Base-by-base conservation (phyloP, 1,139 yeast genomes). In the Hyphopichia burtonii region DNA sequence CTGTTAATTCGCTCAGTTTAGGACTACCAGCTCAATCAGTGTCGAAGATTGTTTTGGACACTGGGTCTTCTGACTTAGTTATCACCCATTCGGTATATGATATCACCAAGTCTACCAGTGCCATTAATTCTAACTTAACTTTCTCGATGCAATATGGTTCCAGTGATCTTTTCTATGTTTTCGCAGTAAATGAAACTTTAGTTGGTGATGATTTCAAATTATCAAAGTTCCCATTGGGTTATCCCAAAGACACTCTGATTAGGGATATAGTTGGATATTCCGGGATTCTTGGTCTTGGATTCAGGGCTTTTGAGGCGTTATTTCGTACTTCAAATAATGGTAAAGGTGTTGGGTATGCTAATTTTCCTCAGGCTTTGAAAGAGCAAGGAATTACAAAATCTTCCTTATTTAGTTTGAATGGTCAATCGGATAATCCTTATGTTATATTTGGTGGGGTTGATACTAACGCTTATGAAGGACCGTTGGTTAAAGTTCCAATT, bases 401-500 rank as follows among this genome's bases (percentile, higher is more conserved):
- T 15, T 41, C 39, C 4, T 37, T 58, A 34, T 59, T 41, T 42
- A 45, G 54, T 30, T 39, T 59, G 11, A 40, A 53, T 34, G 61
- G 61, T 6, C 37, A 38, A 14, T 19, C 40, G 1, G 32, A 31
- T 3, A 16, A 40, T 6, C 44, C 50, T 2, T 40, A 47, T 7
- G 43, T 58, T 16, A 40, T 55, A 0, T 59, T 60, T 47, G 65
- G 64, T 8, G 65, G 59, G 1, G 42, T 60, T n/a, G 55, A 56
- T 38, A 15, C 42, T 0, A 32, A 44, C 12, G 51, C 50, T 12
- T 56, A 41, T 41, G 38, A 38, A 2, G 59, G 51, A 5, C 50
- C 56, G 1, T 46, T 60, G 32, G 42, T 42, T 14, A 55, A 46
- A 32, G 50, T 54, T n/a, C 55, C 59, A 3, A 46, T 59, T 5